Percentiles rank a stretch among this genome's conserved stretches.
phyloP scores from a whole-genome alignment of 2,329 filamentous ascomycete genomes.

The Escovopsis weberi region DNA sequence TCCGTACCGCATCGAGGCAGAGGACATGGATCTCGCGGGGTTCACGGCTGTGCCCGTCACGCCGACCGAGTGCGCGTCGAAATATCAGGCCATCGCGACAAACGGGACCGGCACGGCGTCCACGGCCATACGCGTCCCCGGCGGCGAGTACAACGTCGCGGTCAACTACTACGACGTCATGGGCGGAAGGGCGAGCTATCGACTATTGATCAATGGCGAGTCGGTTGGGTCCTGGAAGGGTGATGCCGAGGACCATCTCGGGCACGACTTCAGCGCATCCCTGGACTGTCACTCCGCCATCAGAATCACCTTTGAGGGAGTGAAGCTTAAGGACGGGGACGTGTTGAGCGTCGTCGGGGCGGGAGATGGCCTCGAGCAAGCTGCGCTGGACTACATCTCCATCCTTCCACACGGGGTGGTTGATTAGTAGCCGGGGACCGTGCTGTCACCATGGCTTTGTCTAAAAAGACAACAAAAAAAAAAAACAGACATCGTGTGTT shows the following conservation, averaged over 20 bases:
- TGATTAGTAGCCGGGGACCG: constrained; percentile 24
- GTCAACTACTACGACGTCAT: constrained; percentile 53
- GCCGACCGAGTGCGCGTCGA: constrained; percentile 47
- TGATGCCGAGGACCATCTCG: constrained; percentile 43
- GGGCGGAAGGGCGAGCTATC: constrained; percentile 32
- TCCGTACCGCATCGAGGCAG: constrained; percentile 53
- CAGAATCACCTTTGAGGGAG: constrained; percentile 40
- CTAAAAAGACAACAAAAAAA: too few relatives aligned
- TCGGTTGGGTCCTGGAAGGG: constrained; percentile 44
- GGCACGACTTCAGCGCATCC: constrained; percentile 41
- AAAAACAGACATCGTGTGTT: too few relatives aligned
- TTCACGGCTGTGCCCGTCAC: constrained; percentile 39
- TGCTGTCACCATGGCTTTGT: too few relatives aligned
- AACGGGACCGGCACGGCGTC: constrained; percentile 1
- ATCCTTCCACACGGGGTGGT: constrained; percentile 43
- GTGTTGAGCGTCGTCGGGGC: constrained; percentile 39
- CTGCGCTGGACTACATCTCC: constrained; percentile 52
- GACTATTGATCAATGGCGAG: constrained; percentile 34
- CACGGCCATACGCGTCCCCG: constrained; percentile 9
- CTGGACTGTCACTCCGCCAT: constrained; percentile 52
- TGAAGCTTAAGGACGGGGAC: constrained; percentile 36
- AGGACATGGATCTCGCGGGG: constrained; percentile 45
- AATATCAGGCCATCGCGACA: constrained; percentile 40
- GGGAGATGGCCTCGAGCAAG: constrained; percentile 46
- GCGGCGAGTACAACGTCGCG: constrained; percentile 46